Evolutionary conservation across 371 early-diverging fungal genomes (phyloP), one percentile per base, ranked within the genome.

Genomic region (Mucor irregularis): DNA sequence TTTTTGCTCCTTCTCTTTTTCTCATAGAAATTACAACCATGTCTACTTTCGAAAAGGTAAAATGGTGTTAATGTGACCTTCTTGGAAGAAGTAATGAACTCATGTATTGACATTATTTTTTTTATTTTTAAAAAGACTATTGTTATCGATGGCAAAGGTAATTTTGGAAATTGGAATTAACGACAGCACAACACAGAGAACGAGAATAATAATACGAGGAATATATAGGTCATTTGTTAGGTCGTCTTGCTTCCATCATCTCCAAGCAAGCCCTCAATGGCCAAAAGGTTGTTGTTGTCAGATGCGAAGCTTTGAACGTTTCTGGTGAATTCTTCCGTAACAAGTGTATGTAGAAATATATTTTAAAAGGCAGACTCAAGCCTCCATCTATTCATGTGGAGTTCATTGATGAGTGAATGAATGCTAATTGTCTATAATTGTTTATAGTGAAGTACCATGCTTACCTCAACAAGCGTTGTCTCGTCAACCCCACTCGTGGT

Each of bases 201-300:
- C 17, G 17, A 22, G n/a, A 10, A 21, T 29, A n/a, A 19, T 31
- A 11, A 21, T 21, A 24, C 76, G 93, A 99, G 80, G 99, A 99
- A 87, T 99, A 86, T 76, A 98, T 96, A 84, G 99, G 94, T 69
- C 99, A 99, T 83, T 88, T 99, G 60, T 85, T 96, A 69, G 99
- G 99, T 74, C 99, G 99, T 75, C 89, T 99, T 58, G 96, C 99
- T 64, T 90, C 99, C 58, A 92, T 93, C 69, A 90, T 99, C 68
- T 93, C 99, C 76, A 99, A 99, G 92, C 91, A 97, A 83, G 85
- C 96, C 65, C 90, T 99, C 58, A 90, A 90, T 77, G 99, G 99
- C 69, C 95, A 99, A 85, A 90, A 88, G 78, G 90, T 99, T 62
- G 95, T 94, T 63, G 90, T 99, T 69, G 95, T 99, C 65, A 93